Evolutionary conservation across 2,329 filamentous ascomycete genomes (phyloP).

Genomic region (Fusarium avenaceum): DNA sequence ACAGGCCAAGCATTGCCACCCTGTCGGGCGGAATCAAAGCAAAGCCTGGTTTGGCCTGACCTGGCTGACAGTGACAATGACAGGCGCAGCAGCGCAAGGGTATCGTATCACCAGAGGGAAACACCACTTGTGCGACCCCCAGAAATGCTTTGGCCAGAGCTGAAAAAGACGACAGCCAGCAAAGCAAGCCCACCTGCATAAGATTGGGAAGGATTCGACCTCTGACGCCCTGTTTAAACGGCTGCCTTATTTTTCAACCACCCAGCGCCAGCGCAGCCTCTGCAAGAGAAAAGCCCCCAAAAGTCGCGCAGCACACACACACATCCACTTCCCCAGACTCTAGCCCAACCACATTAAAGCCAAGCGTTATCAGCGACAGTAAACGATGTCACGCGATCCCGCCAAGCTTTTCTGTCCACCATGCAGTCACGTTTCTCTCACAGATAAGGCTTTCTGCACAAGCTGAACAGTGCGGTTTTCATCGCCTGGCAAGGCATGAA

Average conservation of each 20-base stretch:
- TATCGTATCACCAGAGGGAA: too few relatives aligned
- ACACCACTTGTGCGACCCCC: too few relatives aligned
- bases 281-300: not conserved
- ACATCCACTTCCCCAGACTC: slow-evolving; percentile 16
- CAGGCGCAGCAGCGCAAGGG: too few relatives aligned
- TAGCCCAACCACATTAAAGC: slow-evolving; percentile 6
- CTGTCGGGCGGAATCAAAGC: too few relatives aligned
- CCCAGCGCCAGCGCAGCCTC: not conserved
- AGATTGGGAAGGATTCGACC: too few relatives aligned
- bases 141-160: too few relatives aligned
- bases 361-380: not conserved
- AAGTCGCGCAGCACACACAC: slow-evolving; percentile 21
- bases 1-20: too few relatives aligned
- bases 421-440: not conserved
- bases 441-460: slow-evolving; percentile 5
- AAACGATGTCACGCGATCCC: slow-evolving; percentile 6
- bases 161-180: too few relatives aligned
- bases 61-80: too few relatives aligned
- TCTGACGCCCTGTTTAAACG: too few relatives aligned
- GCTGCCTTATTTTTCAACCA: slow-evolving; percentile 6
- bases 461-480: slow-evolving; percentile 3
- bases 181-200: too few relatives aligned
- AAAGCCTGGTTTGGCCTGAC: too few relatives aligned
- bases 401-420: slow-evolving; percentile 11
- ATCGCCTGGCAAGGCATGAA: not conserved